These are phyloP conservation scores for Drosera capensis DNA, from an alignment of 148 eudicot species.

Conservation along the genomic window DNA sequence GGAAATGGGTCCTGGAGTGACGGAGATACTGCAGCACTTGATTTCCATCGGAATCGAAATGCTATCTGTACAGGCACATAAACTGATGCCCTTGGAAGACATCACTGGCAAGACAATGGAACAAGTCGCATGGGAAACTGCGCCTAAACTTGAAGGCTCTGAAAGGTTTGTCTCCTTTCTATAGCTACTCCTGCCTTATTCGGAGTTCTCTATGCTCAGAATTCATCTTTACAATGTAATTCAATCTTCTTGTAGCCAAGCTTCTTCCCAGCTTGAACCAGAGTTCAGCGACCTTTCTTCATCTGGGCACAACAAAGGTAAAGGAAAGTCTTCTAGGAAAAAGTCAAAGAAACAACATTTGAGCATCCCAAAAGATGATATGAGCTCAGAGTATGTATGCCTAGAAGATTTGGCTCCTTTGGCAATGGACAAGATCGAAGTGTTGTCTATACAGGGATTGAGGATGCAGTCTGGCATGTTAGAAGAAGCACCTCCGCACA, in stretches of 20 bases:
- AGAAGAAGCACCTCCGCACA: constrained; percentile 55
- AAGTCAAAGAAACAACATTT: constrained; percentile 25
- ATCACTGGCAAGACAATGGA: constrained; percentile 45
- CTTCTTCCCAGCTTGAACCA: constrained; percentile 17
- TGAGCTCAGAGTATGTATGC: constrained; percentile 54
- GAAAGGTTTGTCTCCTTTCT: constrained; percentile 18
- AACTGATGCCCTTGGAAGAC: constrained; percentile 58
- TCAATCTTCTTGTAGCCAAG: constrained; percentile 33
- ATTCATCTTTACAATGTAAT: background rate
- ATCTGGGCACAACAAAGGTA: constrained; percentile 17
- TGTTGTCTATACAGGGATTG: constrained; percentile 79
- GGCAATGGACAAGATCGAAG: constrained; percentile 91
- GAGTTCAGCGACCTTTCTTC: constrained; percentile 15
- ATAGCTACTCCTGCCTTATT: background rate
- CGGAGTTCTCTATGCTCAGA: background rate
- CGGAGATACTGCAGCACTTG: constrained; percentile 38
- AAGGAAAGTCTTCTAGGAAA: constrained; percentile 20
- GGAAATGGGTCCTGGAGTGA: constrained; percentile 36
- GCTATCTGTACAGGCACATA: constrained; percentile 35
- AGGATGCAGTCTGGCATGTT: constrained; percentile 90
- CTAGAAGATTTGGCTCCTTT: constrained; percentile 92
- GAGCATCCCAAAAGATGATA: constrained; percentile 14
- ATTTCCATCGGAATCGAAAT: constrained; percentile 41
- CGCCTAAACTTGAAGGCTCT: constrained; percentile 13
- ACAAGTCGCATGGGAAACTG: constrained; percentile 33